Conservation (phyloP, 257 asterid genomes). For the Avicennia marina region DNA sequence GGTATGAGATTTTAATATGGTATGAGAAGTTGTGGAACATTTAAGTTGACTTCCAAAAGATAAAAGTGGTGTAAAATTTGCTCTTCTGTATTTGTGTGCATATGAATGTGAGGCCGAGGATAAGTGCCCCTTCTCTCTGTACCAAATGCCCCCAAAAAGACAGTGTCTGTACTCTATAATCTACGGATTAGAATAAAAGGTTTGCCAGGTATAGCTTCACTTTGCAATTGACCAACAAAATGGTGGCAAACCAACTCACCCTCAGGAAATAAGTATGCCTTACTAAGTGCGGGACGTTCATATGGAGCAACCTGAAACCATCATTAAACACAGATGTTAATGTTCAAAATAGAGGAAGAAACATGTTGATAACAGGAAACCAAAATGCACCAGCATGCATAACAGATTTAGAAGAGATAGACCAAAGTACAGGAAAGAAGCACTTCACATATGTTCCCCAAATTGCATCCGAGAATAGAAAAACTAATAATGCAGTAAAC, state of each 20-base stretch:
- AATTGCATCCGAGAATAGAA: neutral
- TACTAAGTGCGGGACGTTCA: conserved; percentile 98
- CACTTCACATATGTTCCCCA: neutral
- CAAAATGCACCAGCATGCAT: neutral
- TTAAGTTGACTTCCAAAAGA: no score
- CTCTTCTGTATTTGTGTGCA: no score
- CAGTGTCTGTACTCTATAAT: neutral
- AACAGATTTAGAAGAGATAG: neutral
- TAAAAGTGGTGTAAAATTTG: no score
- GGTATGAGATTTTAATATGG: no score
- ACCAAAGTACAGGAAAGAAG: conserved; percentile 5
- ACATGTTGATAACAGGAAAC: neutral
- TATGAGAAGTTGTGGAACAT: no score
- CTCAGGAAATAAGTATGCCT: conserved; percentile 88
- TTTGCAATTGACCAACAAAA: neutral
- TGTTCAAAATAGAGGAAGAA: neutral
- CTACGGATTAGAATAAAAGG: neutral
- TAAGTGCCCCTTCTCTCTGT: no score
- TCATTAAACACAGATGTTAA: conserved; percentile 18
- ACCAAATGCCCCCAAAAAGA: neutral
- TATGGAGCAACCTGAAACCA: conserved; percentile 92
- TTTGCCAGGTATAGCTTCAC: conserved; percentile 1
- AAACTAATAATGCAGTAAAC: neutral
- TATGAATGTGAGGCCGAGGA: no score
- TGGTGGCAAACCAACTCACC: conserved; percentile 48